Percentiles rank a stretch among this genome's conserved stretches.
Conservation (phyloP, 441 rosid species). For the Cnidoscolus chayamansa region DNA sequence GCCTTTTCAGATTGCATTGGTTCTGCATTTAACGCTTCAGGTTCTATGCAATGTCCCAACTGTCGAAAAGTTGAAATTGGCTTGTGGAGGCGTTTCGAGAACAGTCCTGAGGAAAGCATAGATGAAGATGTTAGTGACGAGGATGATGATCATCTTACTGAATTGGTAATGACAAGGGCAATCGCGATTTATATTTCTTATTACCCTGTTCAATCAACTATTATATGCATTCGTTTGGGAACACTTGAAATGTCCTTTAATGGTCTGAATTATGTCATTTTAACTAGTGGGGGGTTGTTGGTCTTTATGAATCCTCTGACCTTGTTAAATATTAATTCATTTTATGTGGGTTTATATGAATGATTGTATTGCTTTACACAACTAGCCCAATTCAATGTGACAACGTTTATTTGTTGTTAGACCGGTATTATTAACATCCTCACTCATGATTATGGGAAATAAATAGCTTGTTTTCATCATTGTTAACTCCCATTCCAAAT, state of each 20-base stretch:
- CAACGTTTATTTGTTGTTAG: not conserved
- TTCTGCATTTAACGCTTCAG: conserved; percentile 10
- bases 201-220: not conserved
- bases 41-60: conserved; percentile 6
- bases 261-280: not conserved
- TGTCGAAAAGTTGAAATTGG: conserved; percentile 12
- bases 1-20: conserved; percentile 14
- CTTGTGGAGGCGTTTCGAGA: not conserved
- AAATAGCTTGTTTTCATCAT: not conserved
- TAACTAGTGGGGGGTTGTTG: not conserved
- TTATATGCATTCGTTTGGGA: not conserved
- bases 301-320: not conserved
- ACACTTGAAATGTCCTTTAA: not conserved
- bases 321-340: not conserved
- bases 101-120: not conserved
- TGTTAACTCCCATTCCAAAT: not conserved
- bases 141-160: not conserved
- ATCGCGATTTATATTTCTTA: not conserved
- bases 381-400: too few relatives aligned
- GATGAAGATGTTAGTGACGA: not conserved
- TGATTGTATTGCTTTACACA: too few relatives aligned
- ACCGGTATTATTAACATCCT: not conserved
- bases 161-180: not conserved
- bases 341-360: too few relatives aligned
- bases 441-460: not conserved